Conservation (phyloP, 2,329 filamentous ascomycete species). For the Pseudohalonectria lignicola region DNA sequence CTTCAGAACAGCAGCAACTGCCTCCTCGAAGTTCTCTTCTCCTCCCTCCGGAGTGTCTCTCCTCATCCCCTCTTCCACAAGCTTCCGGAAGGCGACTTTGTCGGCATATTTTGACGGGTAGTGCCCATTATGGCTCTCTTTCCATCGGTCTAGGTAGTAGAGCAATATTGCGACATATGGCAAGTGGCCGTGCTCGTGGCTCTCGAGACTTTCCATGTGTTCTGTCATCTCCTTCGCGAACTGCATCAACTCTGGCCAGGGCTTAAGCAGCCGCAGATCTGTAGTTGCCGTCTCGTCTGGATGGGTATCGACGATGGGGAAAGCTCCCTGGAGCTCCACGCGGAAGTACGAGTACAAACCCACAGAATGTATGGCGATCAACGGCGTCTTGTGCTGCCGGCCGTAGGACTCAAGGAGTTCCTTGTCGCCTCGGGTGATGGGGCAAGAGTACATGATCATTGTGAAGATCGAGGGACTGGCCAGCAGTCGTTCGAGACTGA, state of each 20-base stretch:
- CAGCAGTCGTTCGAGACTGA: constrained; percentile 21
- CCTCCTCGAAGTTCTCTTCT: constrained; percentile 97
- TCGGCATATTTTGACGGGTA: constrained; percentile 69
- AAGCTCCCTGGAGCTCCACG: constrained; percentile 65
- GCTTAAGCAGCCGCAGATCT: constrained; percentile 72
- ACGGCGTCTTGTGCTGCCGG: constrained; percentile 51
- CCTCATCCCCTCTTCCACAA: constrained; percentile 57
- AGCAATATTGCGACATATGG: constrained; percentile 78
- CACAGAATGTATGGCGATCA: constrained; percentile 76
- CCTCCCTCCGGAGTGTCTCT: constrained; percentile 70
- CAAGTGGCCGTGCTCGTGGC: constrained; percentile 82
- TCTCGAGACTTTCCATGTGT: constrained; percentile 57
- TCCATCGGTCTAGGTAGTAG: constrained; percentile 76
- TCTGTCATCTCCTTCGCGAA: constrained; percentile 58
- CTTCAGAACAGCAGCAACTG: constrained; percentile 76
- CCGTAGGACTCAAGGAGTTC: constrained; percentile 34
- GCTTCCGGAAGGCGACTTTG: constrained; percentile 69
- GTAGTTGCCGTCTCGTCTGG: constrained; percentile 76
- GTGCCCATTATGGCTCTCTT: constrained; percentile 53
- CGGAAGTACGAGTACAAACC: constrained; percentile 89
- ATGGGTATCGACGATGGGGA: constrained; percentile 92
- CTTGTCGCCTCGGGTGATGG: constrained; percentile 31
- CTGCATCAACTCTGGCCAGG: constrained; percentile 70
- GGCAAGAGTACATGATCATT: constrained; percentile 43
- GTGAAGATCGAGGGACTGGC: constrained; percentile 31